These are phyloP conservation scores for Fonsecaea nubica DNA, from an alignment of 2,329 filamentous ascomycete genomes.

Conservation along the genomic window DNA sequence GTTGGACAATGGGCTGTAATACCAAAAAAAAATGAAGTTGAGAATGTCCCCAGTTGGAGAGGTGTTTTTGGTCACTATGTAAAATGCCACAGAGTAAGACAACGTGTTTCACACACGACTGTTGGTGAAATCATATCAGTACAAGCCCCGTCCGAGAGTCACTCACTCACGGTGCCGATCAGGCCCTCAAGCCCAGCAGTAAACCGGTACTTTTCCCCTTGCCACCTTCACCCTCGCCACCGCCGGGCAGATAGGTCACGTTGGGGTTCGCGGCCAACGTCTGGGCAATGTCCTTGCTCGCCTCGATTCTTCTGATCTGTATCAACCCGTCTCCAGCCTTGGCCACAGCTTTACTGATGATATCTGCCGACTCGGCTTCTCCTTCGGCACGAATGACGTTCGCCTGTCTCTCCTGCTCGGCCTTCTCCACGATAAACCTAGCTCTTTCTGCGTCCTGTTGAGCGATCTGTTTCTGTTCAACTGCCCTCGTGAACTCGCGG, in stretches of 20 bases:
- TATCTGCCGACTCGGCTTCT: conserved; percentile 95
- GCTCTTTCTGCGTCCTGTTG: conserved; percentile 98
- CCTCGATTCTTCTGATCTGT: conserved; percentile 96
- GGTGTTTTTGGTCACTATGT: conserved; percentile 29
- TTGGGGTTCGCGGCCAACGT: conserved; percentile 90
- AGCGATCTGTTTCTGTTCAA: conserved; percentile 99
- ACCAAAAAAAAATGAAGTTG: conserved; percentile 16
- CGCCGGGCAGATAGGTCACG: conserved; percentile 89
- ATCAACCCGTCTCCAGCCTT: conserved; percentile 93
- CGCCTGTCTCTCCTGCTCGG: conserved; percentile 97
- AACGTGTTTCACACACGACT: conserved; percentile 14
- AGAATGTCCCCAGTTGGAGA: conserved; percentile 27
- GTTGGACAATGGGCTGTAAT: background rate
- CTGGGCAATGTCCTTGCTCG: conserved; percentile 91
- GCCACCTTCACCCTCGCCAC: conserved; percentile 61
- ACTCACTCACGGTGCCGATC: conserved; percentile 9
- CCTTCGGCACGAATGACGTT: conserved; percentile 98
- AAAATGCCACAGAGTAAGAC: conserved; percentile 29
- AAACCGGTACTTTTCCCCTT: conserved; percentile 71
- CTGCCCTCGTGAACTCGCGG: conserved; percentile 96
- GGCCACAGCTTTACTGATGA: conserved; percentile 89
- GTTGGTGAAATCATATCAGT: conserved; percentile 26
- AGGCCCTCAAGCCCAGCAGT: conserved; percentile 63
- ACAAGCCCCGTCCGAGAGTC: conserved; percentile 9
- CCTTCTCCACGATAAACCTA: conserved; percentile 97